phyloP scores from a whole-genome alignment of 2,329 filamentous ascomycete species.

The Epichloe sibirici region DNA sequence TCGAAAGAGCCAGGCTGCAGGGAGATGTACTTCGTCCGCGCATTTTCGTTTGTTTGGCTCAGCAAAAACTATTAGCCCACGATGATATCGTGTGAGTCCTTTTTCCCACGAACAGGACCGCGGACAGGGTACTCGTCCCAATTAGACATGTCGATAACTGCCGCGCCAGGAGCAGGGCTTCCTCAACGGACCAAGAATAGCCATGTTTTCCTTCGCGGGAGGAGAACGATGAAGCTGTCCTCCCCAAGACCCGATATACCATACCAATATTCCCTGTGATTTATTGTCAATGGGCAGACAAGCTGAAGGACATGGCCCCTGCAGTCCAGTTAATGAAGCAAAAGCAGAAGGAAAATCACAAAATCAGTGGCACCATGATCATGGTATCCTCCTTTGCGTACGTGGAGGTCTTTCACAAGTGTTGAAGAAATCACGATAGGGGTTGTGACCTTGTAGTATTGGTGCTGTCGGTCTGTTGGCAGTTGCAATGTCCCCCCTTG shows the following conservation, averaged over 20 bases:
- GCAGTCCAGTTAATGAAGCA: no score
- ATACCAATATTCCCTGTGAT: no score
- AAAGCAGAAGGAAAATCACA: no score
- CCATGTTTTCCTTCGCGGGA: neutral
- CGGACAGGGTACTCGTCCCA: conserved; percentile 3
- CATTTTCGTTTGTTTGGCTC: conserved; percentile 18
- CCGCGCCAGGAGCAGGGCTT: neutral
- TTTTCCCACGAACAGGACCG: no score
- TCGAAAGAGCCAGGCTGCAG: conserved; percentile 28
- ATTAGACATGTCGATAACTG: neutral
- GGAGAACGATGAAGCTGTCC: no score
- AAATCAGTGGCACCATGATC: neutral
- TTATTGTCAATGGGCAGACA: no score
- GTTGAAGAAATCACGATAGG: neutral
- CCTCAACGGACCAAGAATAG: neutral
- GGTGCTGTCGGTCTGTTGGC: no score
- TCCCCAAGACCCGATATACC: no score
- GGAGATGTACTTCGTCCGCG: conserved; percentile 33
- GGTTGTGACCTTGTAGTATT: no score
- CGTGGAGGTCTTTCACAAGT: neutral
- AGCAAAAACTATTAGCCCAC: neutral
- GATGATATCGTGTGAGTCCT: no score
- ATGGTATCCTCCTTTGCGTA: neutral
- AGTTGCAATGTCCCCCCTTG: no score
- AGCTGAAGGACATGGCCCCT: no score